Base-by-base conservation (phyloP, 2,329 filamentous ascomycete species). In the Cryphonectria radicalis region DNA sequence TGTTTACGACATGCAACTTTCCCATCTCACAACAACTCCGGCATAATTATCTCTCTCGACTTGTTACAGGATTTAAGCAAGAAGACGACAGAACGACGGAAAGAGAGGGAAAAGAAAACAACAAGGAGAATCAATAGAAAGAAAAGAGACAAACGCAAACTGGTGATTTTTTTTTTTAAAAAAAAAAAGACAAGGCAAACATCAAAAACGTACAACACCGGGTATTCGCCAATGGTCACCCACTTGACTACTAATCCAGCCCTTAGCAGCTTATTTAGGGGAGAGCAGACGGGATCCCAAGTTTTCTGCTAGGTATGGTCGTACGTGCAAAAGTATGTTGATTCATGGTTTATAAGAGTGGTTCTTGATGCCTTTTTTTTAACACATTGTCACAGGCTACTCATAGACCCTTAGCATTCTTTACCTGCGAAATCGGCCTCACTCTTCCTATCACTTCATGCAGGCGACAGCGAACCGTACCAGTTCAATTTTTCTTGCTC, bases 1-100 rank as follows among this genome's bases (percentile, higher is more conserved):
- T 22, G 43, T 7, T 22, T 6, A 22, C 4, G 1, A 1, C 4
- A 22, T 46, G 19, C 46, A 50, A 22, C 46, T 50, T 50, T 7
- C 8, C 46, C 46, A 50, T 22, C 19, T 4, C 43, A 50, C 46
- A 50, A 50, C 22, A n/a, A n/a, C 22, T 10, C 46, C 0, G 2
- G 22, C 46, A n/a, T n/a, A 4, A 32, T 32, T 32, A 32, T 40
- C 37, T 40, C 37, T 8, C 8, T 50, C 46, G 7, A 8, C 46
- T n/a, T 2, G n/a, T 2, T 3, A 7, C 3, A n/a, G 17, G n/a
- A 1, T 1, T 7, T 4, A 10, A n/a, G n/a, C 8, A 10, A 50
- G 19, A n/a, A 50, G 46, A 50, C 8, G 10, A 10, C 46, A 46
- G 43, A 22, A 22, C 5, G 1, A 25, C 3, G 14, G 8, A 53